A percentile compares a stretch with the other conserved stretches of the same genome.
These are phyloP conservation scores for Penicillium angulare DNA, from an alignment of 495 filamentous ascomycete genomes.

Conservation along the genomic window DNA sequence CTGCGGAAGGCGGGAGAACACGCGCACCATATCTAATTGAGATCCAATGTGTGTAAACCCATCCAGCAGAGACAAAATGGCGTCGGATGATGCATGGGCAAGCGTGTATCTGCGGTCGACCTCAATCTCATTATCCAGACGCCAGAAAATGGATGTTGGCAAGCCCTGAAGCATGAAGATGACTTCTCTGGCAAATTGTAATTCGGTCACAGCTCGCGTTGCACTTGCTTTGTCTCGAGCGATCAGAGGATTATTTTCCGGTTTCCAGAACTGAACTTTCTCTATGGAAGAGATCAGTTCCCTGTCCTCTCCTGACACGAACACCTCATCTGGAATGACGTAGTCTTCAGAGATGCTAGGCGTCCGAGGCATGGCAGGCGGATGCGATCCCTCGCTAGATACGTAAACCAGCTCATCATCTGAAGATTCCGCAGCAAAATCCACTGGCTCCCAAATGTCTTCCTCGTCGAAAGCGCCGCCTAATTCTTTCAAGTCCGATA, in stretches of 20 bases:
- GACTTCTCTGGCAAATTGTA: constrained; percentile 72
- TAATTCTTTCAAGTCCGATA: constrained; percentile 71
- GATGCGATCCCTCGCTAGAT: constrained; percentile 28
- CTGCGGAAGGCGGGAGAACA: constrained; percentile 40
- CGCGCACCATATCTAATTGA: constrained; percentile 46
- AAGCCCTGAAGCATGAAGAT: constrained; percentile 84
- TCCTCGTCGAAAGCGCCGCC: constrained; percentile 69
- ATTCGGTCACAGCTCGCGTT: constrained; percentile 61
- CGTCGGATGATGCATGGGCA: constrained; percentile 35
- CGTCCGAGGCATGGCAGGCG: constrained; percentile 21
- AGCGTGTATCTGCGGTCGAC: constrained; percentile 39
- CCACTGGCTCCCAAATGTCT: constrained; percentile 74
- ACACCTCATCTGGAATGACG: constrained; percentile 37
- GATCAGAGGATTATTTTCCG: constrained; percentile 29
- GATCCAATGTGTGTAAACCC: constrained; percentile 45
- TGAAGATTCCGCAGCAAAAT: constrained; percentile 69
- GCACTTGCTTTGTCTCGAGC: constrained; percentile 26
- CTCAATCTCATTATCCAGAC: constrained; percentile 37
- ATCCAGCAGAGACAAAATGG: constrained; percentile 40
- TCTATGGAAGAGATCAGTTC: constrained; percentile 48
- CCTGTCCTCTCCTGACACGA: constrained; percentile 33
- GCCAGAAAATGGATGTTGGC: constrained; percentile 66
- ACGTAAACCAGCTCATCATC: constrained; percentile 44
- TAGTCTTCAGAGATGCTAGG: constrained; percentile 30
- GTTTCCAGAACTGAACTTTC: constrained; percentile 65